Evolutionary conservation across 2,329 filamentous ascomycete species (phyloP).

Genomic region (Coccinonectria pachysandricola): DNA sequence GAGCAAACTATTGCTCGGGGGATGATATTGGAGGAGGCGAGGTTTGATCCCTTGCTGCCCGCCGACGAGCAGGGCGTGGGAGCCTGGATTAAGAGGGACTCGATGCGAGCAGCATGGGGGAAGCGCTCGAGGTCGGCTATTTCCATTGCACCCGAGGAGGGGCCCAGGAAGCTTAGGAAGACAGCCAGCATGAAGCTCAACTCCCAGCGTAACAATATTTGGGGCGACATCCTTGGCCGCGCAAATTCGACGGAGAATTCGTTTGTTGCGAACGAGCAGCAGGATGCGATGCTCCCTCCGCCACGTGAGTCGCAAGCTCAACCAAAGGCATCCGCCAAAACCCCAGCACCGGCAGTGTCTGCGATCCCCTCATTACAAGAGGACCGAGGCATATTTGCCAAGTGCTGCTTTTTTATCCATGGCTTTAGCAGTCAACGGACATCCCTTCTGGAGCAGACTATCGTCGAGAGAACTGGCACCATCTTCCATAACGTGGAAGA

Average conservation of each 20-base stretch:
- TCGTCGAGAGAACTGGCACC: conserved; percentile 37
- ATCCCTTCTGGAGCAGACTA: conserved; percentile 35
- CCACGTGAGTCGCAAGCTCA: conserved; percentile 4
- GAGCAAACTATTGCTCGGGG: conserved; percentile 71
- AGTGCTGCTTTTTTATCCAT: conserved; percentile 48
- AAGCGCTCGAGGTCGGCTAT: conserved; percentile 49
- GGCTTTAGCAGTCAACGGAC: conserved; percentile 47
- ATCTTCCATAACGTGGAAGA: conserved; percentile 34
- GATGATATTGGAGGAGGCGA: conserved; percentile 82
- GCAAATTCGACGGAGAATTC: conserved; percentile 26
- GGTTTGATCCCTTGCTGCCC: conserved; percentile 68
- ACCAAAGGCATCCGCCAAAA: conserved; percentile 2
- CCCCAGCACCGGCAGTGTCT: conserved; percentile 3
- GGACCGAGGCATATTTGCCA: conserved; percentile 37
- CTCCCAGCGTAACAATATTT: conserved; percentile 73
- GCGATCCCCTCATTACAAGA: conserved; percentile 7
- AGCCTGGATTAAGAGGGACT: conserved; percentile 54
- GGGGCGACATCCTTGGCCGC: conserved; percentile 71
- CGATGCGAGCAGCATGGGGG: conserved; percentile 36
- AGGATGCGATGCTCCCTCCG: conserved; percentile 4
- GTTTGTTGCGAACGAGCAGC: conserved; percentile 16
- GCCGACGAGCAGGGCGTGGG: conserved; percentile 62
- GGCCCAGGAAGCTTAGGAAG: conserved; percentile 73
- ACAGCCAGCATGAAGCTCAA: conserved; percentile 77
- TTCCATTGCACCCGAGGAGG: conserved; percentile 37